phyloP scores from a whole-genome alignment of 768 basidiomycete species.

The Naematelia encephala region DNA sequence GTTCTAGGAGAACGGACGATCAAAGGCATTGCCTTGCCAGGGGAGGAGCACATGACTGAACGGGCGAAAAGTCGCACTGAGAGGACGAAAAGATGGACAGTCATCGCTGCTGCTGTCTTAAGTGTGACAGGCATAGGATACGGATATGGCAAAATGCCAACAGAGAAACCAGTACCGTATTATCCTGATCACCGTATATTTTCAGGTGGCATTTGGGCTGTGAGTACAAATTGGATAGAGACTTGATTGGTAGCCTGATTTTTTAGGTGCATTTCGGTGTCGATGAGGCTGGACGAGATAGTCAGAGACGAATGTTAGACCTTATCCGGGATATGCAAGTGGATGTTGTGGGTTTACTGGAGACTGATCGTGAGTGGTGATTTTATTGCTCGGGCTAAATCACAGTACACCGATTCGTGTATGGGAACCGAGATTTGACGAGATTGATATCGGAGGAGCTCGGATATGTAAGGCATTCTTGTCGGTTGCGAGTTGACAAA shows the following conservation, averaged over 20 bases:
- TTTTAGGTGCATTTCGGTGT: constrained; percentile 67
- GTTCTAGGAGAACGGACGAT: background rate
- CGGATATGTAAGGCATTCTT: constrained; percentile 63
- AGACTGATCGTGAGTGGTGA: constrained; percentile 72
- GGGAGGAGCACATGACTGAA: background rate
- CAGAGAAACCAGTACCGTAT: constrained; percentile 58
- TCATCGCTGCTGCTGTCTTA: constrained; percentile 10
- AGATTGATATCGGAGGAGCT: constrained; percentile 71
- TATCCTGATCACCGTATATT: constrained; percentile 66
- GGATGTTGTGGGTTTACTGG: constrained; percentile 74
- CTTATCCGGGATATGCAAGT: constrained; percentile 72
- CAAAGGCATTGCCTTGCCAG: background rate
- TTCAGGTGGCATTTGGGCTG: constrained; percentile 82
- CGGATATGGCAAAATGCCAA: constrained; percentile 52
- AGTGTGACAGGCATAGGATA: constrained; percentile 14
- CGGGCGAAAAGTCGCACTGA: constrained; percentile 6
- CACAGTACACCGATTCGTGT: constrained; percentile 61
- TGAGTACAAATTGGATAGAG: constrained; percentile 43
- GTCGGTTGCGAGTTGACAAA: background rate
- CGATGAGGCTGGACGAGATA: constrained; percentile 70
- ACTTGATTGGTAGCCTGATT: background rate
- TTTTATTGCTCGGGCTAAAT: background rate
- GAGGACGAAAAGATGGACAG: constrained; percentile 12
- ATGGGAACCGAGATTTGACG: constrained; percentile 84
- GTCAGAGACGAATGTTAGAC: constrained; percentile 65